These are phyloP conservation scores for Cinchona pubescens DNA, from an alignment of 257 asterid species.

Conservation along the genomic window DNA sequence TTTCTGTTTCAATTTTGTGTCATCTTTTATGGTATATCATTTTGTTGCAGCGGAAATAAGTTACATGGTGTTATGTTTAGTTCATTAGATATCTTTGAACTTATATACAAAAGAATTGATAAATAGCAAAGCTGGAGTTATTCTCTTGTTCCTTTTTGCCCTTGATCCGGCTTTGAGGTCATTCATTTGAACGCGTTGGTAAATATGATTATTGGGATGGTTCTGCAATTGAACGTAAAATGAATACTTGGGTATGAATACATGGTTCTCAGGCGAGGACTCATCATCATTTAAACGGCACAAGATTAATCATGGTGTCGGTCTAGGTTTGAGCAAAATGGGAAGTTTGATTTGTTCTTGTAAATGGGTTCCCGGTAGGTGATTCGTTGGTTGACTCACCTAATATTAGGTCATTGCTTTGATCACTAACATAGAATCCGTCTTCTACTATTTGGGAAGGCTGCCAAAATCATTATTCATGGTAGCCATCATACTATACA, in stretches of 20 bases:
- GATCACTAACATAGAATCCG: background rate
- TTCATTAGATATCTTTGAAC: background rate
- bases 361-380: background rate
- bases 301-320: no score
- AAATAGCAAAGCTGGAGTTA: background rate
- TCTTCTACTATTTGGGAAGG: background rate
- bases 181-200: background rate
- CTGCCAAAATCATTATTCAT: background rate
- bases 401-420: background rate
- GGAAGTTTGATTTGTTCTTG: background rate
- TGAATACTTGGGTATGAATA: no score
- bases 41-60: conserved; percentile 3
- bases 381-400: background rate
- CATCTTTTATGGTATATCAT: background rate
- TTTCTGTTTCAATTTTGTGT: conserved; percentile 17
- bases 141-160: background rate
- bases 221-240: background rate
- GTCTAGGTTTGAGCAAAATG: background rate
- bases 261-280: background rate
- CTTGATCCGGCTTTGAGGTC: background rate
- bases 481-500: background rate
- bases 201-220: no score
- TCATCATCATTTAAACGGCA: background rate
- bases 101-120: background rate
- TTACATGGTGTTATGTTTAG: background rate